A percentile compares a stretch with the other conserved stretches of the same genome.
phyloP scores from a whole-genome alignment of 495 filamentous ascomycete genomes.

The Coniosporium apollinis region DNA sequence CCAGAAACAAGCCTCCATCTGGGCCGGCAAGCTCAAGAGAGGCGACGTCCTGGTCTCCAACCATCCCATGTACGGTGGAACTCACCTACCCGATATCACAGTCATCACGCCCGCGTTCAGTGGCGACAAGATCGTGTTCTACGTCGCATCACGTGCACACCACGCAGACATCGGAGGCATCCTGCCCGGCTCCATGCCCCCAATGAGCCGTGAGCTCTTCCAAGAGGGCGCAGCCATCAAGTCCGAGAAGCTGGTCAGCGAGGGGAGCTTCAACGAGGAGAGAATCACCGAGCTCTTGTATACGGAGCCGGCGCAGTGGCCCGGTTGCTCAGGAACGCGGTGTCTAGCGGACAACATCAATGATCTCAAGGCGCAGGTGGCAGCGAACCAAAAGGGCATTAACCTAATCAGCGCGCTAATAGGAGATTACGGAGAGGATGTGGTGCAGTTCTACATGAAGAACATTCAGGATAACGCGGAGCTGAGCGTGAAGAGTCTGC shows the following conservation, averaged over 20 bases:
- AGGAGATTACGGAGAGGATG: conserved; percentile 73
- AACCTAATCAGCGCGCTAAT: conserved; percentile 74
- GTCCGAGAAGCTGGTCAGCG: conserved; percentile 81
- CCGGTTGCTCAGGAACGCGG: conserved; percentile 76
- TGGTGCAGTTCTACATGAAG: conserved; percentile 92
- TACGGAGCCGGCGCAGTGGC: conserved; percentile 65
- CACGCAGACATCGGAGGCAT: conserved; percentile 97
- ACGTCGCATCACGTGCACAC: conserved; percentile 87
- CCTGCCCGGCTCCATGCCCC: conserved; percentile 90
- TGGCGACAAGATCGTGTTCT: conserved; percentile 83
- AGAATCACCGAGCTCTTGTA: conserved; percentile 72
- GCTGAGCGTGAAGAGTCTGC: conserved; percentile 60
- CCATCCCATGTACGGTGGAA: conserved; percentile 86
- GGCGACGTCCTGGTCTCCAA: conserved; percentile 94
- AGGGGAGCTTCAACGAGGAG: conserved; percentile 78
- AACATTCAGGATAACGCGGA: conserved; percentile 90
- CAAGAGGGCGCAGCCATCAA: conserved; percentile 93
- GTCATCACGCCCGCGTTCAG: conserved; percentile 85
- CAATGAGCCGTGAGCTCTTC: conserved; percentile 78
- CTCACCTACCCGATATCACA: conserved; percentile 82
- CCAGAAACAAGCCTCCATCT: conserved; percentile 79
- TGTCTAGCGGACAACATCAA: conserved; percentile 91
- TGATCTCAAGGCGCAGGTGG: conserved; percentile 89
- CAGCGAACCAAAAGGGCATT: conserved; percentile 92
- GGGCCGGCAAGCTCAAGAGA: conserved; percentile 71